These are phyloP conservation scores for Nicotiana obtusifolia DNA, from an alignment of 257 asterid genomes.

Conservation along the genomic window DNA sequence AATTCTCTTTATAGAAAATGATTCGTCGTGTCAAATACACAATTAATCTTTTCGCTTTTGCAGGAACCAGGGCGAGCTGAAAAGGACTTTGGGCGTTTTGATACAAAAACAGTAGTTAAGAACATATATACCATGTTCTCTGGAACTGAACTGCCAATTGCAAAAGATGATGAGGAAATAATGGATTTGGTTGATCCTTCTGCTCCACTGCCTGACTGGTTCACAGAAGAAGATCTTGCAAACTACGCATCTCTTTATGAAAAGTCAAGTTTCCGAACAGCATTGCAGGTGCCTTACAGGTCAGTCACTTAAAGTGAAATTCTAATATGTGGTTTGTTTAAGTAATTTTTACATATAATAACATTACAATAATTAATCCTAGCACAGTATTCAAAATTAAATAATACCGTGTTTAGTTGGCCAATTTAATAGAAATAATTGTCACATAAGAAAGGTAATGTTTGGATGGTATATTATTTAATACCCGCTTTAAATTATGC, in stretches of 20 bases:
- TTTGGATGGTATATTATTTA: not conserved
- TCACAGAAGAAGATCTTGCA: slow-evolving; percentile 61
- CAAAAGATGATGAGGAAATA: slow-evolving; percentile 59
- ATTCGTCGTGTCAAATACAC: no score
- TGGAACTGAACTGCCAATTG: slow-evolving; percentile 51
- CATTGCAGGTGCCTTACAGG: slow-evolving; percentile 79
- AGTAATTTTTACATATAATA: no score
- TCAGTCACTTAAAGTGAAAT: not conserved
- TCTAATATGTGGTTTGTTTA: not conserved
- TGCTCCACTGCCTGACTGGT: slow-evolving; percentile 62
- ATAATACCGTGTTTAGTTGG: not conserved
- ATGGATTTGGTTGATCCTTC: slow-evolving; percentile 74
- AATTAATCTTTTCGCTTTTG: not conserved
- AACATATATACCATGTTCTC: slow-evolving; percentile 70
- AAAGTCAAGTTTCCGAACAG: slow-evolving; percentile 66
- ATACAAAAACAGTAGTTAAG: slow-evolving; percentile 62
- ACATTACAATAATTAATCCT: no score
- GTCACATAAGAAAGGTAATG: not conserved
- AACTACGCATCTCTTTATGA: slow-evolving; percentile 53
- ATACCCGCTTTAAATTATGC: no score
- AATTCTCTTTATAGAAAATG: no score
- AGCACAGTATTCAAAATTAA: not conserved
- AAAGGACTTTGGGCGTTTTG: slow-evolving; percentile 67
- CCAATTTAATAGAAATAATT: not conserved
- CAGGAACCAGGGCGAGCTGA: slow-evolving; percentile 85